Conservation (phyloP, 2,329 filamentous ascomycete species). For the Fusarium irregulare region DNA sequence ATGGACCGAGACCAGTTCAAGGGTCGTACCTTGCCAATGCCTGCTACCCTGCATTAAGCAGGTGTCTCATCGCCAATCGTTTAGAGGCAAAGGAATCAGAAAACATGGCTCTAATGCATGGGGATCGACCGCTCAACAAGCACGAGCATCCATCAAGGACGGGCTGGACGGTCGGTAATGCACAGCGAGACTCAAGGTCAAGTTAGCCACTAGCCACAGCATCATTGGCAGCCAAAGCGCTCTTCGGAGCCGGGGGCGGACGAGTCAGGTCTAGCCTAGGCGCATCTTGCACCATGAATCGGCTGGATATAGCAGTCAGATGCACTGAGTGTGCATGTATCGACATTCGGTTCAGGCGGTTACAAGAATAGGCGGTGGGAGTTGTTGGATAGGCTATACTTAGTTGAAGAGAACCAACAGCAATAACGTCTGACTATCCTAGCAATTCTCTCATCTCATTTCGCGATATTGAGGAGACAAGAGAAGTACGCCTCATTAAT, state of each 20-base stretch:
- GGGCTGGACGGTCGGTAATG: background rate
- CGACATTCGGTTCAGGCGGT: slow-evolving; percentile 36
- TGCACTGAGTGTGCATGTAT: background rate
- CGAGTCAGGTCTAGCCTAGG: slow-evolving; percentile 42
- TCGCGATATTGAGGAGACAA: slow-evolving; percentile 8
- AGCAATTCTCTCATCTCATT: slow-evolving; percentile 11
- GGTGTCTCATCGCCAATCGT: slow-evolving; percentile 32
- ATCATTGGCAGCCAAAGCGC: slow-evolving; percentile 40
- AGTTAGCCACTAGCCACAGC: slow-evolving; percentile 34
- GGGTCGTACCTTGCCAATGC: slow-evolving; percentile 24
- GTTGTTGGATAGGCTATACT: slow-evolving; percentile 9
- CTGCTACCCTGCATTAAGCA: slow-evolving; percentile 34
- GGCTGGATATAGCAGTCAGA: background rate
- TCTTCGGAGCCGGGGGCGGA: slow-evolving; percentile 18
- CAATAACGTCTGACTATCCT: background rate
- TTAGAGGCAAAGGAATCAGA: slow-evolving; percentile 17
- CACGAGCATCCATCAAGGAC: slow-evolving; percentile 26
- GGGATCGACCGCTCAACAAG: slow-evolving; percentile 42
- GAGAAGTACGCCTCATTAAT: slow-evolving; percentile 25
- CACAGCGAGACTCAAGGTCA: background rate
- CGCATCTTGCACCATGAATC: slow-evolving; percentile 37
- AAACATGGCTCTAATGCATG: slow-evolving; percentile 38
- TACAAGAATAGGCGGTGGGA: slow-evolving; percentile 41
- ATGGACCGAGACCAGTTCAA: slow-evolving; percentile 23
- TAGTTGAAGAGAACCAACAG: slow-evolving; percentile 1